A percentile compares a stretch with the other conserved stretches of the same genome.
These are phyloP conservation scores for Tetracladium setigerum DNA, from an alignment of 495 filamentous ascomycete genomes.

Conservation along the genomic window DNA sequence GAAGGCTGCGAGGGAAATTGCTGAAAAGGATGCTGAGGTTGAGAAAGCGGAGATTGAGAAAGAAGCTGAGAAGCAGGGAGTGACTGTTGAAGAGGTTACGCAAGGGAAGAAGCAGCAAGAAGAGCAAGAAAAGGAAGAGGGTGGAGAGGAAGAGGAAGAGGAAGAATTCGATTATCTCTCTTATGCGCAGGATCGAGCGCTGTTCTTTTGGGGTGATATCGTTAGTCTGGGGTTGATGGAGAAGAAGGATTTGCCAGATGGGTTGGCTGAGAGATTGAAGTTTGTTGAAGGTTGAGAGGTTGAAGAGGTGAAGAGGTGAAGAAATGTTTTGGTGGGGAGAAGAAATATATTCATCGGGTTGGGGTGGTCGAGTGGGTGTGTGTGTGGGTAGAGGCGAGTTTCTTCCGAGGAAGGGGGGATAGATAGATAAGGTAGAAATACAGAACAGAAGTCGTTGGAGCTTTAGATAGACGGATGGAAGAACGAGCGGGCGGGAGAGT, in stretches of 20 bases:
- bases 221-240: conserved; percentile 61
- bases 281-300: conserved; percentile 44
- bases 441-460: too few relatives aligned
- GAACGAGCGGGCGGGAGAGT: too few relatives aligned
- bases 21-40: not conserved
- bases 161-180: conserved; percentile 87
- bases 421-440: too few relatives aligned
- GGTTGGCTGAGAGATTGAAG: conserved; percentile 50
- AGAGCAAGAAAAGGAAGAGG: conserved; percentile 33
- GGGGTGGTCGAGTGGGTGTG: too few relatives aligned
- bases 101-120: conserved; percentile 31
- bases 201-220: conserved; percentile 91
- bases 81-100: conserved; percentile 1
- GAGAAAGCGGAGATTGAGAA: conserved; percentile 22
- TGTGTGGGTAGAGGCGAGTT: too few relatives aligned
- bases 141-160: conserved; percentile 32
- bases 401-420: too few relatives aligned
- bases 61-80: conserved; percentile 10
- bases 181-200: conserved; percentile 83
- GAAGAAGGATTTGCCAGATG: conserved; percentile 63
- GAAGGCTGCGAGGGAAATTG: not conserved
- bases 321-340: too few relatives aligned
- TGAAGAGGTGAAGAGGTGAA: not conserved
- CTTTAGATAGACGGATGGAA: too few relatives aligned
- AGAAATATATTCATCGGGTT: too few relatives aligned